Evolutionary conservation across 1,139 yeast species (phyloP).

Genomic region (Yamadazyma atlantica): DNA sequence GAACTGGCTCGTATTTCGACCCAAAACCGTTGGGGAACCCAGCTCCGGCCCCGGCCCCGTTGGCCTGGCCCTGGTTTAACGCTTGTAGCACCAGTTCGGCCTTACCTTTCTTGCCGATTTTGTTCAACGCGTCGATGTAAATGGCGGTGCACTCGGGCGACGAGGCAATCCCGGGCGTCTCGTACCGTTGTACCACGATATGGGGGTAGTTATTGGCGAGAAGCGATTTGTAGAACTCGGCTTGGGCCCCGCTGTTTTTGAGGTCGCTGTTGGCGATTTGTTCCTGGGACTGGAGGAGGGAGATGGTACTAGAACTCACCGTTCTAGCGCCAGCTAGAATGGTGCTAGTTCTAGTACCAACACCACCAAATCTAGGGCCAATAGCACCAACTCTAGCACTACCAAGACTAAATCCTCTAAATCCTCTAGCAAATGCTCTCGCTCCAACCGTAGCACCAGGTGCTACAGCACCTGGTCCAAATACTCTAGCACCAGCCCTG

Average conservation of each 20-base stretch:
- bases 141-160: conserved; percentile 74
- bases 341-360: too few species aligned
- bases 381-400: too few species aligned
- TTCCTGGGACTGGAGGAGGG: conserved; percentile 66
- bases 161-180: conserved; percentile 85
- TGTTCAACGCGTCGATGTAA: conserved; percentile 77
- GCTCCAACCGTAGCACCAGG: too few species aligned
- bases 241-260: conserved; percentile 68
- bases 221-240: conserved; percentile 73
- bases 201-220: conserved; percentile 85
- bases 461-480: background rate
- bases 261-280: conserved; percentile 77
- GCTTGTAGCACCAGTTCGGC: conserved; percentile 60
- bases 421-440: too few species aligned
- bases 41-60: conserved; percentile 23
- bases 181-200: conserved; percentile 87
- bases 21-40: conserved; percentile 43
- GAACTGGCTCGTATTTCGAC: conserved; percentile 71
- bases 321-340: background rate
- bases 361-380: too few species aligned
- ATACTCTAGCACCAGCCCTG: background rate
- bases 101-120: conserved; percentile 73
- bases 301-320: background rate
- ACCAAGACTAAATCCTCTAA: too few species aligned
- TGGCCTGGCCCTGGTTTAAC: conserved; percentile 12